Percentiles rank a stretch among this genome's conserved stretches.
Evolutionary conservation across 2,329 filamentous ascomycete species (phyloP).

Genomic region (Penicillium vulpinum): DNA sequence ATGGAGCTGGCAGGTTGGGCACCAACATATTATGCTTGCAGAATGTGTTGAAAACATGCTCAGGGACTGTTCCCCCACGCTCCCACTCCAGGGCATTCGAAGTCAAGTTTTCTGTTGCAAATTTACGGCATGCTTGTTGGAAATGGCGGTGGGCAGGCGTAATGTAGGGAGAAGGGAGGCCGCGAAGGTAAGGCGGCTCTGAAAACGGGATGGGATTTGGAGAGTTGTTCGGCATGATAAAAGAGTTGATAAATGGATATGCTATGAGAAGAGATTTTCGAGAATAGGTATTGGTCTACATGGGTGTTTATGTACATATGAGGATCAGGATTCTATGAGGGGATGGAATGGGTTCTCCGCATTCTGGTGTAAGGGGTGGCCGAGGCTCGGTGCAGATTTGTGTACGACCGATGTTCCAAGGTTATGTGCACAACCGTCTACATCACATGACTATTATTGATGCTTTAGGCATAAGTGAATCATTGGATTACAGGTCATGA

Average conservation of each 20-base stretch:
- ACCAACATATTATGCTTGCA: slow-evolving; percentile 67
- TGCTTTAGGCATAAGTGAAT: too few species aligned
- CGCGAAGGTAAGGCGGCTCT: slow-evolving; percentile 69
- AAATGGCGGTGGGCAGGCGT: slow-evolving; percentile 64
- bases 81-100: slow-evolving; percentile 70
- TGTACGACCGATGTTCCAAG: background rate
- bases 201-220: slow-evolving; percentile 62
- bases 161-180: slow-evolving; percentile 71
- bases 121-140: slow-evolving; percentile 67
- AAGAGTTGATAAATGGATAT: background rate
- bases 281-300: background rate
- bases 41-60: slow-evolving; percentile 65
- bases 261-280: too few species aligned
- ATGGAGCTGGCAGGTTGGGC: slow-evolving; percentile 67
- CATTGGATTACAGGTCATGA: too few species aligned
- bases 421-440: background rate
- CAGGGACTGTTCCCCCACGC: slow-evolving; percentile 61
- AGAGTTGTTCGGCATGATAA: slow-evolving; percentile 31
- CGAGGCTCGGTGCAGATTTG: slow-evolving; percentile 13
- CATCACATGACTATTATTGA: background rate
- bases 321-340: background rate
- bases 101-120: slow-evolving; percentile 63
- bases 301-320: background rate
- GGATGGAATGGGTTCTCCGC: slow-evolving; percentile 13
- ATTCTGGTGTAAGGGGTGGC: slow-evolving; percentile 7